These are phyloP conservation scores for Collybiopsis confluens DNA, from an alignment of 768 basidiomycete genomes.

Conservation along the genomic window DNA sequence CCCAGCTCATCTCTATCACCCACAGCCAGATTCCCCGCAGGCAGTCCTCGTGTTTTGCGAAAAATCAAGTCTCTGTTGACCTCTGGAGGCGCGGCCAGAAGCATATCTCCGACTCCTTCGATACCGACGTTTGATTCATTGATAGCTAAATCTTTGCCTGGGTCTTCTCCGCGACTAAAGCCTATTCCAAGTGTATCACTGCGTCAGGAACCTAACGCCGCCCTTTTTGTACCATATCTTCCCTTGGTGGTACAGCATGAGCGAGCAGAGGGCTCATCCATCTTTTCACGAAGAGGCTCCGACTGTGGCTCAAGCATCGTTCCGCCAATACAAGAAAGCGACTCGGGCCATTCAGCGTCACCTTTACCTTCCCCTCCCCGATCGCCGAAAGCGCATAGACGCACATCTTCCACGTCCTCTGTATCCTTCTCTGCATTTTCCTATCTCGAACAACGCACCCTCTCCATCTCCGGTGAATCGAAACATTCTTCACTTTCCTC, in stretches of 20 bases:
- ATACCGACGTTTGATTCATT: neutral
- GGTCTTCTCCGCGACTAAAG: neutral
- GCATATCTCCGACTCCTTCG: neutral
- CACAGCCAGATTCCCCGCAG: neutral
- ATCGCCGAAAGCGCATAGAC: neutral
- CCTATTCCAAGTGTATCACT: constrained; percentile 5
- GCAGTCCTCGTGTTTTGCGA: constrained; percentile 7
- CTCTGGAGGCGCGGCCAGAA: neutral
- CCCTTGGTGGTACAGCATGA: constrained; percentile 2
- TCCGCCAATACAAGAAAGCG: neutral
- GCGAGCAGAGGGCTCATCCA: neutral
- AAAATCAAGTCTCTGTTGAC: constrained; percentile 4
- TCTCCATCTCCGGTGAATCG: neutral
- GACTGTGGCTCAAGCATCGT: constrained; percentile 5
- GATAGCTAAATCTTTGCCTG: neutral
- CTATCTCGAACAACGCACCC: neutral
- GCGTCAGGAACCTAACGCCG: neutral
- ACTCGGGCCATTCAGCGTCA: neutral
- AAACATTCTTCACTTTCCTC: neutral
- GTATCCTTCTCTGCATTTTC: neutral
- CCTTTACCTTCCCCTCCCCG: neutral
- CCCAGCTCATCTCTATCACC: neutral
- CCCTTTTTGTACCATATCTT: constrained; percentile 5
- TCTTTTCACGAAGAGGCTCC: constrained; percentile 3
- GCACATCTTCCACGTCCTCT: neutral